These are phyloP conservation scores for Colletotrichum sp. DNA, from an alignment of 2,329 filamentous ascomycete genomes.

Conservation along the genomic window DNA sequence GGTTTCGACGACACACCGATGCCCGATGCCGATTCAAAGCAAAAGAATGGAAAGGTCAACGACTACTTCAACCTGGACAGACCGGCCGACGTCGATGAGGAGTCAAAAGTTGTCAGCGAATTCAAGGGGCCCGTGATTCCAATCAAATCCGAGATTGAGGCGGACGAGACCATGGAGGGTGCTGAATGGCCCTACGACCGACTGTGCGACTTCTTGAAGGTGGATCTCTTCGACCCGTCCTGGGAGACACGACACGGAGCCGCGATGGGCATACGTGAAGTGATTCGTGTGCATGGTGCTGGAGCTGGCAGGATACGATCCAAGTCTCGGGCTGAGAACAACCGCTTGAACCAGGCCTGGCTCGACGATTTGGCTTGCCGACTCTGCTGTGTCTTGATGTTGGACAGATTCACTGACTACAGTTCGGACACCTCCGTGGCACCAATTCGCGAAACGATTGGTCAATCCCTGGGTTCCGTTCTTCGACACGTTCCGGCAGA, in stretches of 20 bases:
- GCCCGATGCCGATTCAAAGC: conserved; percentile 54
- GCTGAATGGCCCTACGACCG: conserved; percentile 93
- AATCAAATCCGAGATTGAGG: conserved; percentile 85
- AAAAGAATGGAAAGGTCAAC: conserved; percentile 65
- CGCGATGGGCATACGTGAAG: conserved; percentile 91
- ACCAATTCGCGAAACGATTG: conserved; percentile 92
- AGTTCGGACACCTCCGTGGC: conserved; percentile 97
- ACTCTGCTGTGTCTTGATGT: conserved; percentile 93
- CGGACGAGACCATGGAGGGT: conserved; percentile 77
- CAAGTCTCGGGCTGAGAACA: conserved; percentile 76
- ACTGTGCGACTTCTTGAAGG: conserved; percentile 89
- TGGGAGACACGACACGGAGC: conserved; percentile 98
- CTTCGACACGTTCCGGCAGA: conserved; percentile 80
- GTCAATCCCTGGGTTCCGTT: conserved; percentile 89
- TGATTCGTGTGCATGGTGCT: conserved; percentile 87
- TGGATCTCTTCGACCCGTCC: conserved; percentile 90
- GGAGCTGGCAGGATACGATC: conserved; percentile 82
- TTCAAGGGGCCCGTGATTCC: conserved; percentile 85
- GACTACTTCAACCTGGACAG: conserved; percentile 95
- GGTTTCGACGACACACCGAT: conserved; percentile 65
- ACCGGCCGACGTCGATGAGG: conserved; percentile 79
- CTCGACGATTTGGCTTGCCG: conserved; percentile 95
- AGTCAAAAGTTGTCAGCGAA: conserved; percentile 90
- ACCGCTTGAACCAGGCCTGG: conserved; percentile 81
- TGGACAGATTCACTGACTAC: conserved; percentile 97